Base-by-base conservation (phyloP, 768 basidiomycete species). In the Naematelia aurantialba region DNA sequence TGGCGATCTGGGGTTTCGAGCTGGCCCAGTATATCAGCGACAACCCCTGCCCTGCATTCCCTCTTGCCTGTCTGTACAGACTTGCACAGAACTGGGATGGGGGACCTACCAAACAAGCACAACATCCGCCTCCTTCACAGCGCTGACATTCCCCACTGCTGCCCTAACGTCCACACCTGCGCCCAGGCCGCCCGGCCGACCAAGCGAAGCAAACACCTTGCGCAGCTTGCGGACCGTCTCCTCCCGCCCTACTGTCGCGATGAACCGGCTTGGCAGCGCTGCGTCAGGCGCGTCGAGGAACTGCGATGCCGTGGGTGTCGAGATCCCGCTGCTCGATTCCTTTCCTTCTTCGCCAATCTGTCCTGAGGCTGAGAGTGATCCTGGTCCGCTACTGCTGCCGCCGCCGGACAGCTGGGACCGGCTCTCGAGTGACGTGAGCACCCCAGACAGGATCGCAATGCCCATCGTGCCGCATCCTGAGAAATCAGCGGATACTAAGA, bases 391-490 rank as follows among this genome's bases (percentile, higher is more conserved):
- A n/a, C n/a, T n/a, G n/a, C n/a, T n/a, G n/a, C n/a, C n/a, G 34
- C 34, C 34, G 34, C 17, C 17, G 34, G 34, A 39, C 17, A 8
- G 34, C 17, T 39, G 34, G 17, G 34, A 39, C 67, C 76, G 76
- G n/a, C 80, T 72, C 50, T 91, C 83, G 45, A 97, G 84, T 71
- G 89, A 89, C 62, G 87, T 84, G 52, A 96, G 81, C 44, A 97
- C 88, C 46, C 96, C 96, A 22, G 94, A 93, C 50, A 92, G 83
- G 75, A 99, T 83, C 59, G 96, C 92, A 68, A 97, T 79, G 58
- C 96, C 96, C 96, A 99, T 98, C 11, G 94, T 98, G 58, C 96
- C 96, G 78, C 96, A 98, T 82, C 94, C 96, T 76, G 70, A 13
- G 8, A 52, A n/a, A n/a, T 34, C 29, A 63, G 59, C 67, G 55